Evolutionary conservation across 1,284 basidiomycete genomes (phyloP).

Genomic region (Acaromyces ingoldii): DNA sequence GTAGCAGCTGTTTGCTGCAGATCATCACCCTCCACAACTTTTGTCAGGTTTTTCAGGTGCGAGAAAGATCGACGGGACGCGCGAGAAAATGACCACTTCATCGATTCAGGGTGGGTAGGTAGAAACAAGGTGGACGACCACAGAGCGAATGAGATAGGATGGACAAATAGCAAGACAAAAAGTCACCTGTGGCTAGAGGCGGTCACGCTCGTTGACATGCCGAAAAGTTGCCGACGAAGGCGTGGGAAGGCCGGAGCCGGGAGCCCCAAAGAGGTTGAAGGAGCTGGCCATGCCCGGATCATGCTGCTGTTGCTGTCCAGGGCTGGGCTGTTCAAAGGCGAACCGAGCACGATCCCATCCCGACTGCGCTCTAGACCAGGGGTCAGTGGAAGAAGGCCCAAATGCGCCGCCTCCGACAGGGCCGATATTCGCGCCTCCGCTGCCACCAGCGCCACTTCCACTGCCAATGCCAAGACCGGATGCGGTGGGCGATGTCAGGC

Average conservation of each 20-base stretch:
- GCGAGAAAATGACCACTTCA: not conserved
- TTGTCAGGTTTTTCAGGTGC: not conserved
- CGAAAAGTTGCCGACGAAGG: not conserved
- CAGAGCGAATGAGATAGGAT: no score
- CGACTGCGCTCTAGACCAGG: constrained; percentile 23
- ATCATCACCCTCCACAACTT: not conserved
- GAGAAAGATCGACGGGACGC: not conserved
- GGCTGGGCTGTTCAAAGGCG: constrained; percentile 40
- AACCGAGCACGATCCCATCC: constrained; percentile 46
- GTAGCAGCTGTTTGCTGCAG: not conserved
- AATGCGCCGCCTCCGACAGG: not conserved
- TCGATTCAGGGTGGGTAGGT: no score
- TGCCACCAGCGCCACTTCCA: not conserved
- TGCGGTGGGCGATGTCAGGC: constrained; percentile 10
- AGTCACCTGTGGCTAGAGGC: no score
- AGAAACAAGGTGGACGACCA: no score
- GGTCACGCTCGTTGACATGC: not conserved
- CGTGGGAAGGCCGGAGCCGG: not conserved
- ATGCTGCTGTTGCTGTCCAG: constrained; percentile 4
- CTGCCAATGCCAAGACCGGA: constrained; percentile 10
- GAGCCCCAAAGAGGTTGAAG: not conserved
- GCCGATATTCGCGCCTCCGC: not conserved
- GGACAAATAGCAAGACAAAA: no score
- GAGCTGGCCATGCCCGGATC: not conserved
- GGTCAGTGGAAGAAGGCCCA: constrained; percentile 16